Conservation (phyloP, 2,329 filamentous ascomycete species). For the Alternaria novae-zelandiae region DNA sequence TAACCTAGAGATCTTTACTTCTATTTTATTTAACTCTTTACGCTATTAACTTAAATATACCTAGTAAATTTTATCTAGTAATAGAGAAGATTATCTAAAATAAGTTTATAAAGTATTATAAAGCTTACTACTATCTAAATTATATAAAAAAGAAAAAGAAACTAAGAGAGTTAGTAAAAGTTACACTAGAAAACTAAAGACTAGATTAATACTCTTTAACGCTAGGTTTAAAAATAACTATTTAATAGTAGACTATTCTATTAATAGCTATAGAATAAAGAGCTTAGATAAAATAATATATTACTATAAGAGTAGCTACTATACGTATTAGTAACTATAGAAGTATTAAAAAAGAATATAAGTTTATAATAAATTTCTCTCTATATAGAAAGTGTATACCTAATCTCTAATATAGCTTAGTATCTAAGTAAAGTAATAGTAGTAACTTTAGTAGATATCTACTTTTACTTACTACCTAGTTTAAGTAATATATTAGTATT, state of each 20-base stretch:
- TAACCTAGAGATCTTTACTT: not conserved
- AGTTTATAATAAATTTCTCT: conserved; percentile 2
- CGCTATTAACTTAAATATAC: not conserved
- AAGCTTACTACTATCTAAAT: not conserved
- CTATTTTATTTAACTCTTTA: not conserved
- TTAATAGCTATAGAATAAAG: conserved; percentile 11
- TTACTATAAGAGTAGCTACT: conserved; percentile 7
- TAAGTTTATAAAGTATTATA: not conserved
- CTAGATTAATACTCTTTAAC: conserved; percentile 9
- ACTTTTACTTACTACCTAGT: not conserved
- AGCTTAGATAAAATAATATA: conserved; percentile 3
- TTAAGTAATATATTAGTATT: not conserved
- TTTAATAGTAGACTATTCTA: conserved; percentile 1
- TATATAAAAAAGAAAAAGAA: conserved; percentile 7
- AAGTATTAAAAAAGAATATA: conserved; percentile 9
- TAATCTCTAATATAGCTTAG: conserved; percentile 10
- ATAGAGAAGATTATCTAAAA: not conserved
- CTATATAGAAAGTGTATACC: not conserved
- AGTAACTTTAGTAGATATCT: not conserved
- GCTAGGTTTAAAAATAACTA: conserved; percentile 5
- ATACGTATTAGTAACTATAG: conserved; percentile 7
- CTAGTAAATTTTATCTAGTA: not conserved
- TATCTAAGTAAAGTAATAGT: not conserved
- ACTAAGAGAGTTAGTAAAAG: conserved; percentile 7
- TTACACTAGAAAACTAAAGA: conserved; percentile 10